Percentiles rank a stretch among this genome's conserved stretches.
phyloP scores from a whole-genome alignment of 768 basidiomycete genomes.

The Russula brevipes region DNA sequence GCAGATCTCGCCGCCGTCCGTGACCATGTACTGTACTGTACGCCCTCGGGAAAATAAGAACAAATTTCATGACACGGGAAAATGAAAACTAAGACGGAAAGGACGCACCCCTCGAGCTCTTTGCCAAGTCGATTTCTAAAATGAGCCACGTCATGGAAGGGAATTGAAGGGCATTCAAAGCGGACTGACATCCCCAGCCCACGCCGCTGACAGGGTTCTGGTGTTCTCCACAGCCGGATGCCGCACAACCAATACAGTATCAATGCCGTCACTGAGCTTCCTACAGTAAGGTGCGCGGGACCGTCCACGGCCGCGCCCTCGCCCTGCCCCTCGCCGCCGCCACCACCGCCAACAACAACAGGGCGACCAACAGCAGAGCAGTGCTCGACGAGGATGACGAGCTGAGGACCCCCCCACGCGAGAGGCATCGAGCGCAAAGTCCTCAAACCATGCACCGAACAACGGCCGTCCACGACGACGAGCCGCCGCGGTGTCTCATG shows the following conservation, averaged over 20 bases:
- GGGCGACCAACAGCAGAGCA: background rate
- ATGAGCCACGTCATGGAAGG: constrained; percentile 35
- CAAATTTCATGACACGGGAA: background rate
- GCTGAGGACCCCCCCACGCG: constrained; percentile 42
- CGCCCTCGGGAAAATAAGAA: background rate
- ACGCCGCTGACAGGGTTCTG: constrained; percentile 42
- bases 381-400: constrained; percentile 42
- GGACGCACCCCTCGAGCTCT: constrained; percentile 34
- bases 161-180: constrained; percentile 34
- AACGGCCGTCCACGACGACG: constrained; percentile 30
- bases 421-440: constrained; percentile 58
- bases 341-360: no score
- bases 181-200: constrained; percentile 35
- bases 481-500: constrained; percentile 7
- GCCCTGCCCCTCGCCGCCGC: background rate
- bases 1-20: constrained; percentile 39
- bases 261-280: constrained; percentile 37
- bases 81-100: background rate
- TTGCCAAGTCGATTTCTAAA: constrained; percentile 50
- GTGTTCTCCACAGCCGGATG: constrained; percentile 40
- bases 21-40: constrained; percentile 40
- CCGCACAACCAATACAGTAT: constrained; percentile 16
- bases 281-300: constrained; percentile 38
- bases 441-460: constrained; percentile 41
- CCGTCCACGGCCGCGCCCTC: constrained; percentile 17